Percentiles rank a stretch among this genome's conserved stretches.
phyloP scores from a whole-genome alignment of 768 basidiomycete species.

The Lactarius quietus region DNA sequence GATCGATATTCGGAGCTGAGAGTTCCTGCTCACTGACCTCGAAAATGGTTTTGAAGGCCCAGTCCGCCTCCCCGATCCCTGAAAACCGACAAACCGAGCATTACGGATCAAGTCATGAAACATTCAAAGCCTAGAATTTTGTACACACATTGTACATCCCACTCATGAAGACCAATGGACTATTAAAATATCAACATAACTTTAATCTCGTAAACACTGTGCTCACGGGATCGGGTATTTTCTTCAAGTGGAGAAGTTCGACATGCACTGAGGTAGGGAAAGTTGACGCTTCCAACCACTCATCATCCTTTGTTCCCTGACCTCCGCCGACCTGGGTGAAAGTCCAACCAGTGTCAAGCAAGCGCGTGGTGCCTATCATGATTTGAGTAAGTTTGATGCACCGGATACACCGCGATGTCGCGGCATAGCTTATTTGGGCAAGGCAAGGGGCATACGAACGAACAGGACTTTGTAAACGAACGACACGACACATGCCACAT shows the following conservation, averaged over 20 bases:
- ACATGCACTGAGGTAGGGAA: slow-evolving; percentile 89
- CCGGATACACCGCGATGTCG: slow-evolving; percentile 4
- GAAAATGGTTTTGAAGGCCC: slow-evolving; percentile 77
- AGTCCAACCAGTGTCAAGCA: slow-evolving; percentile 50
- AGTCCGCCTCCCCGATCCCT: slow-evolving; percentile 89
- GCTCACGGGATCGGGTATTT: slow-evolving; percentile 80
- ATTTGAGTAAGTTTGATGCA: slow-evolving; percentile 15
- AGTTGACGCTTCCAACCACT: slow-evolving; percentile 60
- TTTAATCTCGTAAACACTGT: neutral
- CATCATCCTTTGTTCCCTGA: slow-evolving; percentile 46
- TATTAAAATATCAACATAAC: slow-evolving; percentile 31
- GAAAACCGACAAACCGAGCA: neutral
- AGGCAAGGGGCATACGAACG: too few species aligned
- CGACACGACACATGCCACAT: too few species aligned
- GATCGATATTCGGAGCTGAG: slow-evolving; percentile 50
- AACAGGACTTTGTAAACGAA: too few species aligned
- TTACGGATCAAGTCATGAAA: neutral
- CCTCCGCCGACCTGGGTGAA: slow-evolving; percentile 68
- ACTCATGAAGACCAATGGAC: slow-evolving; percentile 79
- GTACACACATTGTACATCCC: slow-evolving; percentile 82
- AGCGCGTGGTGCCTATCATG: slow-evolving; percentile 28
- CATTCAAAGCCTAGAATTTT: neutral
- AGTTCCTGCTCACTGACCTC: slow-evolving; percentile 47
- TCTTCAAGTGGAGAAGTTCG: slow-evolving; percentile 68
- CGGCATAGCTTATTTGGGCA: too few species aligned